phyloP scores from a whole-genome alignment of 768 basidiomycete genomes.

The Boletellus ananas region DNA sequence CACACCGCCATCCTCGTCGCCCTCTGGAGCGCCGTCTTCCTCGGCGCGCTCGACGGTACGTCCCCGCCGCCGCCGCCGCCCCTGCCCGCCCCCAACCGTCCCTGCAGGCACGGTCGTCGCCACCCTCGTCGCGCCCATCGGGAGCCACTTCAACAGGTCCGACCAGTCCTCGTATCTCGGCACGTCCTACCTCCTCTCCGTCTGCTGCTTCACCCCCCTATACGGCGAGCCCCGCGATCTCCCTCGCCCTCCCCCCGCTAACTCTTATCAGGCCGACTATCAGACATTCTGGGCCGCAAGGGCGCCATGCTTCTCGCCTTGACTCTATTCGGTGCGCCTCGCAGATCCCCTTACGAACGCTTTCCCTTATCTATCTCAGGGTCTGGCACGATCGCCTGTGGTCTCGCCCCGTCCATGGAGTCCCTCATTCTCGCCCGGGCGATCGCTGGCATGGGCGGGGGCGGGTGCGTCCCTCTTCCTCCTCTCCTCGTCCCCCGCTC shows the following conservation, averaged over 20 bases:
- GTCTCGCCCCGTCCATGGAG: constrained; percentile 83
- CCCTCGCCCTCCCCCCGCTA: constrained; percentile 4
- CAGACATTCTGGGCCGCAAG: constrained; percentile 82
- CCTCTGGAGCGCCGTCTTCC: constrained; percentile 78
- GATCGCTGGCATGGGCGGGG: constrained; percentile 89
- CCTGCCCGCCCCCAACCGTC: background rate
- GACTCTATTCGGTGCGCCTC: constrained; percentile 67
- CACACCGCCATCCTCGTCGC: constrained; percentile 66
- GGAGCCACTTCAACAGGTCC: constrained; percentile 77
- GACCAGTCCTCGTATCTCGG: constrained; percentile 85
- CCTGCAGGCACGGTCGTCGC: constrained; percentile 74
- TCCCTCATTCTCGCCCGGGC: constrained; percentile 75
- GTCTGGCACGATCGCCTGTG: constrained; percentile 81
- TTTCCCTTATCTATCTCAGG: constrained; percentile 40
- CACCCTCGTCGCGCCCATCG: constrained; percentile 79
- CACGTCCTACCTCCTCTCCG: constrained; percentile 80
- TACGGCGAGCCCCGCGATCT: constrained; percentile 53
- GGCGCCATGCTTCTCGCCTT: constrained; percentile 84
- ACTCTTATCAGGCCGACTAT: constrained; percentile 60
- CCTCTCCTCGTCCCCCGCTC: background rate
- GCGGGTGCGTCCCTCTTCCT: constrained; percentile 55
- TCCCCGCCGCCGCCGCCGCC: background rate
- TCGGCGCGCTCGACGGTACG: constrained; percentile 82
- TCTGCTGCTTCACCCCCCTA: constrained; percentile 88
- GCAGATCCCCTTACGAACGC: constrained; percentile 13